Evolutionary conservation across 768 basidiomycete genomes (phyloP).

Genomic region (Amanita pallidorosea): DNA sequence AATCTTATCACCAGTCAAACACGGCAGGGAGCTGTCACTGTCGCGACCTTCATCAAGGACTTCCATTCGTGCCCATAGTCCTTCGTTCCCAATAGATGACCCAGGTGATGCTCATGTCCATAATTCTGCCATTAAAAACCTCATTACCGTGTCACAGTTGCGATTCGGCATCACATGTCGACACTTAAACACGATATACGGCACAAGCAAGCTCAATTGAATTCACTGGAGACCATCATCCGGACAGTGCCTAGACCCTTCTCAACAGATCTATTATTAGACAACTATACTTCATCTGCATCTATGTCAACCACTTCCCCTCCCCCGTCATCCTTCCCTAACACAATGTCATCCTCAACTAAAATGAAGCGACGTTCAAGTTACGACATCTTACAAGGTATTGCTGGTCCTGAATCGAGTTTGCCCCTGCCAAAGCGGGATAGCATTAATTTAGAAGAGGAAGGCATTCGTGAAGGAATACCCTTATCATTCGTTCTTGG

Average conservation of each 20-base stretch:
- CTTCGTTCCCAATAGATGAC: slow-evolving; percentile 47
- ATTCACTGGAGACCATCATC: slow-evolving; percentile 57
- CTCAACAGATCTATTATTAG: slow-evolving; percentile 21
- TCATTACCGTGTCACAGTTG: slow-evolving; percentile 33
- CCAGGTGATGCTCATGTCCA: slow-evolving; percentile 41
- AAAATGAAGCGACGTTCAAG: slow-evolving; percentile 57
- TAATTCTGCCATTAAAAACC: slow-evolving; percentile 10
- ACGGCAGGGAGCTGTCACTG: slow-evolving; percentile 21
- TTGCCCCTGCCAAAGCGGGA: slow-evolving; percentile 61
- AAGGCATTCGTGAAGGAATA: slow-evolving; percentile 64
- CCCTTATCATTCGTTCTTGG: slow-evolving; percentile 43
- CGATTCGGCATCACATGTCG: slow-evolving; percentile 70
- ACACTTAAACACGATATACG: slow-evolving; percentile 74
- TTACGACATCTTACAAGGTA: slow-evolving; percentile 56
- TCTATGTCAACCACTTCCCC: slow-evolving; percentile 18
- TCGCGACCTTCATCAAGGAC: slow-evolving; percentile 34
- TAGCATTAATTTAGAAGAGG: slow-evolving; percentile 27
- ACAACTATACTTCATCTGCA: slow-evolving; percentile 11
- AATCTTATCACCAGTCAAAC: slow-evolving; percentile 20
- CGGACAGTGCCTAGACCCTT: slow-evolving; percentile 58
- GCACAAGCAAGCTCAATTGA: slow-evolving; percentile 74
- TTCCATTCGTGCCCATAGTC: slow-evolving; percentile 42
- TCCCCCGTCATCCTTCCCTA: slow-evolving; percentile 20
- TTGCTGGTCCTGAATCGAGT: slow-evolving; percentile 70
- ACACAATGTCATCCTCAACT: slow-evolving; percentile 22